Evolutionary conservation across 257 asterid species (phyloP).

Genomic region (Verbascum thapsus): DNA sequence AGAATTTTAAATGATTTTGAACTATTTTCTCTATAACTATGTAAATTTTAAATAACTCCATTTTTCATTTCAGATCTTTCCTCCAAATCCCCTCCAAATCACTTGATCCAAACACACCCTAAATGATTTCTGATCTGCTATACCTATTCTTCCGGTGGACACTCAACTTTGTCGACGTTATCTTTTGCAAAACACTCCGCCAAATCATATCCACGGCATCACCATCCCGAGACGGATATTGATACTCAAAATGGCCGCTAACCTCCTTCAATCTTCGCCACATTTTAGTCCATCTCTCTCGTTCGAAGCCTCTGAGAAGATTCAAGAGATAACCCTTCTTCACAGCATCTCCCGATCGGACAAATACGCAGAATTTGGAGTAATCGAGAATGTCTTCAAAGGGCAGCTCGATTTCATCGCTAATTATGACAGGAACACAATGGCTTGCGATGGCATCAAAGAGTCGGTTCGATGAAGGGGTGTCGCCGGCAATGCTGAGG

Average conservation of each 20-base stretch:
- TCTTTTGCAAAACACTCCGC: conserved; percentile 67
- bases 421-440: conserved; percentile 83
- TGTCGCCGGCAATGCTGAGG: conserved; percentile 80
- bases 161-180: conserved; percentile 33
- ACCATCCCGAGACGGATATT: conserved; percentile 55
- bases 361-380: conserved; percentile 59
- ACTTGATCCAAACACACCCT: conserved; percentile 14
- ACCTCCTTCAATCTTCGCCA: conserved; percentile 60
- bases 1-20: too few species aligned
- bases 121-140: conserved; percentile 34
- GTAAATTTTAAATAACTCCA: too few species aligned
- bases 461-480: conserved; percentile 84
- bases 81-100: too few species aligned
- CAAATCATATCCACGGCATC: conserved; percentile 87
- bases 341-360: conserved; percentile 57
- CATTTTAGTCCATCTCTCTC: conserved; percentile 65
- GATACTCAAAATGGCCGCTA: conserved; percentile 58
- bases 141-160: conserved; percentile 57
- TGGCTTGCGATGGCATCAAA: conserved; percentile 84
- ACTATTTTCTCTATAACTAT: too few species aligned
- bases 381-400: conserved; percentile 76
- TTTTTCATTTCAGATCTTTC: too few species aligned
- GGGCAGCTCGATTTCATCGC: conserved; percentile 79
- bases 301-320: conserved; percentile 56
- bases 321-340: conserved; percentile 57